Evolutionary conservation across 225 moss, liverwort and hornwort genomes (phyloP).

Genomic region (Physcomitrium patens): DNA sequence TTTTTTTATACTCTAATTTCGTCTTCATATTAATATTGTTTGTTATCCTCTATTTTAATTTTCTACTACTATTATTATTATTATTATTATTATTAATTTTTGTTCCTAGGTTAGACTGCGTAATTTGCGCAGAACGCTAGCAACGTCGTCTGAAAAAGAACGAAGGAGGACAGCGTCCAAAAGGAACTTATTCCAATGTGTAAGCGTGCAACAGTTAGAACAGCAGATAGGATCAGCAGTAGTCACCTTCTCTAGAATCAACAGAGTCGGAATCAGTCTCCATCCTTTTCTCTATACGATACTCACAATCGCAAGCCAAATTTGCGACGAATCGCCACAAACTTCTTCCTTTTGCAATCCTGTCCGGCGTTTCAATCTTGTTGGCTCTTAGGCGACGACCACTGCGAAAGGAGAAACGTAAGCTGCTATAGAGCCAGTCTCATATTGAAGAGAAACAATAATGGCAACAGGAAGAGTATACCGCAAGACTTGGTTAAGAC

Average conservation of each 20-base stretch:
- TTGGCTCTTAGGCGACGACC: slow-evolving; percentile 25
- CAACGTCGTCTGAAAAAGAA: too few species aligned
- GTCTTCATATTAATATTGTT: too few species aligned
- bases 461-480: slow-evolving; percentile 4
- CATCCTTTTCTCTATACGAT: slow-evolving; percentile 27
- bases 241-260: slow-evolving; percentile 58
- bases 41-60: too few species aligned
- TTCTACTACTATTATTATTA: too few species aligned
- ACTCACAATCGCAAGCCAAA: slow-evolving; percentile 9
- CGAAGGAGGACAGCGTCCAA: too few species aligned
- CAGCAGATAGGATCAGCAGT: background rate
- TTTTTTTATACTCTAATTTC: background rate
- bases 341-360: background rate
- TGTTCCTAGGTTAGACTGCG: too few species aligned
- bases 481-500: slow-evolving; percentile 6
- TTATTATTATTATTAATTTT: too few species aligned
- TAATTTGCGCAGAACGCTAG: too few species aligned
- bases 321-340: slow-evolving; percentile 23
- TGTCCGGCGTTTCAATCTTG: background rate
- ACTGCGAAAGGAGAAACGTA: slow-evolving; percentile 13
- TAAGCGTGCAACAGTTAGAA: background rate
- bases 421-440: background rate
- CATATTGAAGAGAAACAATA: background rate
- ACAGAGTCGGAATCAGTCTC: slow-evolving; percentile 47
- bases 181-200: too few species aligned